Percentiles rank a stretch among this genome's conserved stretches.
These are phyloP conservation scores for Collybiopsis confluens DNA, from an alignment of 768 basidiomycete species.

Conservation along the genomic window DNA sequence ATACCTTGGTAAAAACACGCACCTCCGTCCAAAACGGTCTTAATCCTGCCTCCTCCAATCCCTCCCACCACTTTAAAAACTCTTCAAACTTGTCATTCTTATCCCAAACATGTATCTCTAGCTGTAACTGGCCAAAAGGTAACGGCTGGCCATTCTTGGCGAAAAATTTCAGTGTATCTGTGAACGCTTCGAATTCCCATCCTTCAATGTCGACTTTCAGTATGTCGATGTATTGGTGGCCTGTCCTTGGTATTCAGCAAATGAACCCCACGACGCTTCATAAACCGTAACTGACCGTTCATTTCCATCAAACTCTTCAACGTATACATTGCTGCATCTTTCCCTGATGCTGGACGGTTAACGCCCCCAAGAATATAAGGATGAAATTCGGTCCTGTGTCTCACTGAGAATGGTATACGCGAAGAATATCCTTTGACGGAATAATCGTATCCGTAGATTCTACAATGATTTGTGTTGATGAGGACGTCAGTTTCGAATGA, in stretches of 20 bases:
- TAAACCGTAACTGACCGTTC: conserved; percentile 58
- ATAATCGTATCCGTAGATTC: conserved; percentile 62
- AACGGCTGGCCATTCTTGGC: conserved; percentile 44
- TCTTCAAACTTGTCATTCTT: conserved; percentile 47
- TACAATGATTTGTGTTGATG: conserved; percentile 42
- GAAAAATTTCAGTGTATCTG: conserved; percentile 43
- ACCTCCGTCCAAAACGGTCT: conserved; percentile 71
- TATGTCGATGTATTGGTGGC: conserved; percentile 66
- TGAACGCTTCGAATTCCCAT: conserved; percentile 60
- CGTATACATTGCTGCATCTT: conserved; percentile 44
- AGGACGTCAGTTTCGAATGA: conserved; percentile 62
- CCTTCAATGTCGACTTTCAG: conserved; percentile 72
- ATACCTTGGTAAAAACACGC: no score
- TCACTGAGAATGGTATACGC: conserved; percentile 28
- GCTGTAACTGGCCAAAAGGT: conserved; percentile 68
- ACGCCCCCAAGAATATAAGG: conserved; percentile 34
- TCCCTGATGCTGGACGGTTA: conserved; percentile 40
- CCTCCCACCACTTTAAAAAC: conserved; percentile 67
- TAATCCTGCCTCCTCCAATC: conserved; percentile 63
- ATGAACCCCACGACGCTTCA: no score
- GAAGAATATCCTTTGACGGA: conserved; percentile 40
- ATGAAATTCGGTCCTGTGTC: conserved; percentile 37
- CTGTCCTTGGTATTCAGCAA: no score
- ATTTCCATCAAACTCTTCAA: conserved; percentile 57
- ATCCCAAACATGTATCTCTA: conserved; percentile 59